phyloP scores from a whole-genome alignment of 768 basidiomycete species.

The Artomyces pyxidatus region DNA sequence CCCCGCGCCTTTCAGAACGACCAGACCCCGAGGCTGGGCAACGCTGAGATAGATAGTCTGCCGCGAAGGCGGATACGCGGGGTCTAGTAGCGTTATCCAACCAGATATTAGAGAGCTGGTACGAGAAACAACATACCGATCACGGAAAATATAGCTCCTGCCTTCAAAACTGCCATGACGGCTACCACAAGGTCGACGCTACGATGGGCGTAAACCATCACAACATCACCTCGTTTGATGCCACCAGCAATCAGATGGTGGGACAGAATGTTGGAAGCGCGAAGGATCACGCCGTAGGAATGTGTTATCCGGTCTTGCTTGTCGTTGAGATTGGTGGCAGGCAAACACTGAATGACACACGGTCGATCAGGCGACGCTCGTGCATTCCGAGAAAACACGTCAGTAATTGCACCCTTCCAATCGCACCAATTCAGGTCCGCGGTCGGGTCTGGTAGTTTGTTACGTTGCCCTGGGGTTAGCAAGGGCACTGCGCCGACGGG shows the following conservation, averaged over 20 bases:
- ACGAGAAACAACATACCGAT: constrained; percentile 55
- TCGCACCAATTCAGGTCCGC: constrained; percentile 94
- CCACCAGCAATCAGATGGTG: constrained; percentile 85
- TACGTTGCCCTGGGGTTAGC: constrained; percentile 61
- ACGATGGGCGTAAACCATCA: constrained; percentile 95
- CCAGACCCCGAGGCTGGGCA: constrained; percentile 82
- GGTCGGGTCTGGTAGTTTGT: constrained; percentile 71
- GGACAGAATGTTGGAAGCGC: constrained; percentile 82
- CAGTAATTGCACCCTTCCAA: constrained; percentile 95
- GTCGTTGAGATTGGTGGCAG: constrained; percentile 28
- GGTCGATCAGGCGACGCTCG: constrained; percentile 67
- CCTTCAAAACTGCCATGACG: constrained; percentile 93
- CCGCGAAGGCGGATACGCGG: constrained; percentile 89
- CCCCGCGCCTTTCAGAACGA: constrained; percentile 89
- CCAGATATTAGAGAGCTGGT: constrained; percentile 2
- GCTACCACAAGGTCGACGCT: constrained; percentile 96
- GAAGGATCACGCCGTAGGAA: constrained; percentile 75
- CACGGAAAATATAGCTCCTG: constrained; percentile 94
- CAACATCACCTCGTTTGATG: constrained; percentile 87
- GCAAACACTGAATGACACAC: constrained; percentile 80
- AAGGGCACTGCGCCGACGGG: constrained; percentile 76
- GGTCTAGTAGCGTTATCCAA: constrained; percentile 45
- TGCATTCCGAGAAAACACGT: constrained; percentile 89
- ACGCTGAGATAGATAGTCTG: constrained; percentile 92
- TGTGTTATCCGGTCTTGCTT: constrained; percentile 51